Base-by-base conservation (phyloP, 345 rosid genomes). In the Heritiera littoralis region DNA sequence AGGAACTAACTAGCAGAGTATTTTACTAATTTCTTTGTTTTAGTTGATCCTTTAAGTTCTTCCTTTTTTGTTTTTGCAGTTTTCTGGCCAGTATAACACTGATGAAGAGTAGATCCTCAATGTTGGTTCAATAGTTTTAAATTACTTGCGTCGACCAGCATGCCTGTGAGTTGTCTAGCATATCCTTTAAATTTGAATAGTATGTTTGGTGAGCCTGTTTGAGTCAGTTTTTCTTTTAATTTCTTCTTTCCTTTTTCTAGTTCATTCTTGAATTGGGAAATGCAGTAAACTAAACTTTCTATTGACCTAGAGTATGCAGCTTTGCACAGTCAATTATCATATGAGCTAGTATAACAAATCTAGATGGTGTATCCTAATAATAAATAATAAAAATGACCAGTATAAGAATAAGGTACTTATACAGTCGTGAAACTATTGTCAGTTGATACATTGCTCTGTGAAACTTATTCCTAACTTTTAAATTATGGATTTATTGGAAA, bases 61-160 rank as follows among this genome's bases (percentile, higher is more conserved):
- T 60, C 54, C 46, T 59, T 66, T 64, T 38, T 3, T 65, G 18
- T 52, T 75, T 79, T 79, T 84, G 18, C 90, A 85, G 91, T 79
- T 86, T 70, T 77, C 81, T n/a, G 82, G 82, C 79, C 91, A 88
- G 67, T 83, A 68, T 59, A 80, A 80, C 60, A 64, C 81, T 72
- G 90, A 85, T 66, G 89, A 83, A 80, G 80, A 87, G 66, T 77
- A 71, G 81, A 81, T 69, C 18, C 41, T 28, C 0, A 13, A 79
- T 69, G 67, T 81, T 6, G 78, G 80, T 73, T 89, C 89, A 80
- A 81, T 85, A 81, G 88, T 95, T 80, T 30, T 90, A 45, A 80
- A 83, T 78, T 85, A 83, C 81, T 84, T 95, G 86, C 86, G 85
- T 81, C 92, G 84, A 77, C 95, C 97, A 52, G 75, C 78, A 69